A percentile compares a stretch with the other conserved stretches of the same genome.
Evolutionary conservation across 805 yeast genomes (phyloP).

Genomic region (Hanseniaspora osmophila): DNA sequence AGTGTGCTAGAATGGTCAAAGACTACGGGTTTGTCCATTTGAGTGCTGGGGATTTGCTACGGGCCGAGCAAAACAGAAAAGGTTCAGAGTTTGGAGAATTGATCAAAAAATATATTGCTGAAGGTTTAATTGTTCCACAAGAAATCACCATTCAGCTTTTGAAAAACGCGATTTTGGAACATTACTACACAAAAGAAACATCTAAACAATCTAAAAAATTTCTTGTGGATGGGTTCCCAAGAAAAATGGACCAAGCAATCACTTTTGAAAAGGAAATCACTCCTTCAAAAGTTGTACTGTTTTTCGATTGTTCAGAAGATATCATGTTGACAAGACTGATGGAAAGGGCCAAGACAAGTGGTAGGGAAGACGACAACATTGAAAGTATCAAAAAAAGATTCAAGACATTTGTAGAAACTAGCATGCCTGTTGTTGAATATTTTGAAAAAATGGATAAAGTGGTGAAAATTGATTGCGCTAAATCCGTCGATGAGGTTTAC

Average conservation of each 20-base stretch:
- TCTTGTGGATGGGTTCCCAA: conserved; percentile 90
- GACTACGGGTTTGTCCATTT: conserved; percentile 76
- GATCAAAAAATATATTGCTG: conserved; percentile 70
- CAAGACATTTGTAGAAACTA: conserved; percentile 69
- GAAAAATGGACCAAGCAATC: conserved; percentile 95
- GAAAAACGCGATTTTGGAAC: conserved; percentile 59
- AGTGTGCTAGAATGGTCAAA: conserved; percentile 70
- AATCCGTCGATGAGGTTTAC: conserved; percentile 69
- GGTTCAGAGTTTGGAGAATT: conserved; percentile 78
- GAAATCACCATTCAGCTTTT: conserved; percentile 73
- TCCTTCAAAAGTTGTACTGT: conserved; percentile 54
- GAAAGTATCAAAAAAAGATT: conserved; percentile 87
- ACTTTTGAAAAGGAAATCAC: conserved; percentile 77
- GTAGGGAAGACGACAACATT: conserved; percentile 83
- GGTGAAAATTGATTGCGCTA: conserved; percentile 57
- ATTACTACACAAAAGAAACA: conserved; percentile 32
- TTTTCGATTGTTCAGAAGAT: conserved; percentile 68
- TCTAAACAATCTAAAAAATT: conserved; percentile 32
- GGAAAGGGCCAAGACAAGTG: conserved; percentile 88
- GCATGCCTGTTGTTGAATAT: conserved; percentile 86
- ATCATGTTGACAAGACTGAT: conserved; percentile 76
- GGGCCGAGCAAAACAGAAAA: conserved; percentile 78
- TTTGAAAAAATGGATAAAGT: conserved; percentile 63
- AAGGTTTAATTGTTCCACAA: conserved; percentile 89
- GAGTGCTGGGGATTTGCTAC: conserved; percentile 89